Conservation (phyloP, 2,329 filamentous ascomycete species). For the Trichophyton verrucosum region DNA sequence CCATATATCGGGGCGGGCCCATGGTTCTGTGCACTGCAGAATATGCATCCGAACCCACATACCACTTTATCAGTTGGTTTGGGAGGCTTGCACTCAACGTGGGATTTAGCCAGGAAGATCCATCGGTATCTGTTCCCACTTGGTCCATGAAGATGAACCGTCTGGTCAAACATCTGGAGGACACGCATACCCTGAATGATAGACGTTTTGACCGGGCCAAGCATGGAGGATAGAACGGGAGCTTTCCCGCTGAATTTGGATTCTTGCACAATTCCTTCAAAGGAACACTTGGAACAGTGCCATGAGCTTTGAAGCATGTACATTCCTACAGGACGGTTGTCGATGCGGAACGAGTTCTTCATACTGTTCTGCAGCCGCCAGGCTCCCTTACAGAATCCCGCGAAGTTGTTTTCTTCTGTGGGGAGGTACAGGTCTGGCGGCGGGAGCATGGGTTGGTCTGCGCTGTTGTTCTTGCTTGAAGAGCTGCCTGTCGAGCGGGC, state of each 20-base stretch:
- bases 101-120: conserved; percentile 37
- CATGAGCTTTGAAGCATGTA: conserved; percentile 25
- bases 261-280: conserved; percentile 27
- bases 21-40: conserved; percentile 32
- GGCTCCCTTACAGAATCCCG: conserved; percentile 37
- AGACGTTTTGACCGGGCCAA: conserved; percentile 5
- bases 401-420: conserved; percentile 23
- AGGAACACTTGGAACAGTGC: conserved; percentile 33
- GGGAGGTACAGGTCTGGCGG: conserved; percentile 20
- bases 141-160: conserved; percentile 17
- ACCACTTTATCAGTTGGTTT: conserved; percentile 11
- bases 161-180: conserved; percentile 19
- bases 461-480: neutral
- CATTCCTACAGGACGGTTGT: conserved; percentile 19
- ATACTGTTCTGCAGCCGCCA: conserved; percentile 28
- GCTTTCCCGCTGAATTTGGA: conserved; percentile 13
- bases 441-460: neutral
- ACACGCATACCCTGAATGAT: conserved; percentile 2
- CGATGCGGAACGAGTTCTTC: conserved; percentile 23
- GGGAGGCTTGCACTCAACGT: conserved; percentile 26
- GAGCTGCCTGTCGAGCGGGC: neutral
- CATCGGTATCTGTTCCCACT: conserved; percentile 35
- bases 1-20: conserved; percentile 26
- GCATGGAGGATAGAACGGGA: conserved; percentile 10
- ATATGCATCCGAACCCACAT: conserved; percentile 33